These are phyloP conservation scores for Dactylonectria estremocensis DNA, from an alignment of 2,329 filamentous ascomycete genomes.

Conservation along the genomic window DNA sequence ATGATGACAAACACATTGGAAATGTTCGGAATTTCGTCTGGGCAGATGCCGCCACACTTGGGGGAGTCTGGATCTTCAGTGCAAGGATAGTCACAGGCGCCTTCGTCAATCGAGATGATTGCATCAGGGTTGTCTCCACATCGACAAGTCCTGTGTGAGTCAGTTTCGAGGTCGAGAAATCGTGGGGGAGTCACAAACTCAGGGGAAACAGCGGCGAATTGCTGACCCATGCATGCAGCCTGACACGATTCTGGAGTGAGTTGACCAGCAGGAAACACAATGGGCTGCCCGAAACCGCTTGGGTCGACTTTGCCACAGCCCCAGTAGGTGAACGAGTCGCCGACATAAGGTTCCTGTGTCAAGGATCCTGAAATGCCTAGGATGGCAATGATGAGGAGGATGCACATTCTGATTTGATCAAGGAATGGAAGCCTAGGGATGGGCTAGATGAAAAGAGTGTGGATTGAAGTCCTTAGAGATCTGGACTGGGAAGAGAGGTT, in stretches of 20 bases:
- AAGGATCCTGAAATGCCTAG: conserved; percentile 36
- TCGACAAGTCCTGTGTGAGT: conserved; percentile 51
- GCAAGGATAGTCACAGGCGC: conserved; percentile 52
- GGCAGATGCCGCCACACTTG: conserved; percentile 54
- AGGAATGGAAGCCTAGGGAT: too few species aligned
- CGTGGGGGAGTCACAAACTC: conserved; percentile 42
- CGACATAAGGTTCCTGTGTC: conserved; percentile 38
- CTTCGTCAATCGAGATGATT: conserved; percentile 49
- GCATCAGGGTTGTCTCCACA: conserved; percentile 53
- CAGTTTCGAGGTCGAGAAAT: not conserved
- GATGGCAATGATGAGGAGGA: conserved; percentile 40
- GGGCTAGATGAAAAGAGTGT: not conserved
- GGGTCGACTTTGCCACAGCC: conserved; percentile 43
- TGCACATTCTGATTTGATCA: conserved; percentile 37
- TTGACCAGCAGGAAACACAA: conserved; percentile 33
- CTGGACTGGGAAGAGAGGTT: not conserved
- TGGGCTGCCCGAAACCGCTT: conserved; percentile 30
- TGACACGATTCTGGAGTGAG: conserved; percentile 41
- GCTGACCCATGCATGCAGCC: conserved; percentile 37
- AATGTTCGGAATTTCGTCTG: conserved; percentile 44
- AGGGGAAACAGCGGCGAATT: conserved; percentile 48
- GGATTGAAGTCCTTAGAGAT: not conserved
- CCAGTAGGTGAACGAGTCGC: conserved; percentile 42
- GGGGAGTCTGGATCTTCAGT: conserved; percentile 48
- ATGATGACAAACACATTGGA: conserved; percentile 53